Percentiles rank a stretch among this genome's conserved stretches.
Conservation (phyloP, 2,329 filamentous ascomycete species). For the Fonsecaea pedrosoi region DNA sequence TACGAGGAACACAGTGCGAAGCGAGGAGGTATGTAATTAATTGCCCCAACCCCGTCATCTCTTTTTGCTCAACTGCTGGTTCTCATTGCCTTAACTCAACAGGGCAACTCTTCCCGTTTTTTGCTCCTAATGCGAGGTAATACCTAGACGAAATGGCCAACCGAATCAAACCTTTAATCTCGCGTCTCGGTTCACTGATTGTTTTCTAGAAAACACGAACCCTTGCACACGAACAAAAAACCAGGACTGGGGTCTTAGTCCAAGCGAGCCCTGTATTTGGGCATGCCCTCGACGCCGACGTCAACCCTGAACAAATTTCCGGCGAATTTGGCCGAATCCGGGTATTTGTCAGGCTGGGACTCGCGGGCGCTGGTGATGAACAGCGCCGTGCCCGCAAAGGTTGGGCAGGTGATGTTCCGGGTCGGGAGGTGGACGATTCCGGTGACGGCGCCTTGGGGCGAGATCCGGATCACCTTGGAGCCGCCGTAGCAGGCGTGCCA, state of each 20-base stretch:
- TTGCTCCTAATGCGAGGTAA: background rate
- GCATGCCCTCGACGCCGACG: constrained; percentile 60
- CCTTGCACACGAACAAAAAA: no score
- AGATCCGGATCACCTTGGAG: constrained; percentile 75
- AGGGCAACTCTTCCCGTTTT: background rate
- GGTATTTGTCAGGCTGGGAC: constrained; percentile 67
- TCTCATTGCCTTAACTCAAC: background rate
- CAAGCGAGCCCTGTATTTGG: constrained; percentile 69
- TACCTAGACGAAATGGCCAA: no score
- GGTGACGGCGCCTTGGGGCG: constrained; percentile 70
- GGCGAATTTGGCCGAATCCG: constrained; percentile 67
- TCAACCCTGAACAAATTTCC: constrained; percentile 64
- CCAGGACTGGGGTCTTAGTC: constrained; percentile 4
- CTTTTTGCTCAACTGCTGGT: background rate
- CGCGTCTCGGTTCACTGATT: background rate
- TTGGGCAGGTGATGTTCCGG: constrained; percentile 77
- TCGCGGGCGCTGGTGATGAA: constrained; percentile 82
- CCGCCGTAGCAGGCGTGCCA: constrained; percentile 90
- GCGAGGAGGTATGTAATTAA: no score
- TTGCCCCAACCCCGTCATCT: no score
- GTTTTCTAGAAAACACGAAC: constrained; percentile 23
- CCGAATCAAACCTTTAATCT: constrained; percentile 12
- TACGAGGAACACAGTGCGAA: no score
- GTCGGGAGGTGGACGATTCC: constrained; percentile 80
- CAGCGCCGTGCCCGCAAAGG: constrained; percentile 75